Percentiles rank a stretch among this genome's conserved stretches.
phyloP scores from a whole-genome alignment of 257 asterid species.

The Ilex aquifolium region DNA sequence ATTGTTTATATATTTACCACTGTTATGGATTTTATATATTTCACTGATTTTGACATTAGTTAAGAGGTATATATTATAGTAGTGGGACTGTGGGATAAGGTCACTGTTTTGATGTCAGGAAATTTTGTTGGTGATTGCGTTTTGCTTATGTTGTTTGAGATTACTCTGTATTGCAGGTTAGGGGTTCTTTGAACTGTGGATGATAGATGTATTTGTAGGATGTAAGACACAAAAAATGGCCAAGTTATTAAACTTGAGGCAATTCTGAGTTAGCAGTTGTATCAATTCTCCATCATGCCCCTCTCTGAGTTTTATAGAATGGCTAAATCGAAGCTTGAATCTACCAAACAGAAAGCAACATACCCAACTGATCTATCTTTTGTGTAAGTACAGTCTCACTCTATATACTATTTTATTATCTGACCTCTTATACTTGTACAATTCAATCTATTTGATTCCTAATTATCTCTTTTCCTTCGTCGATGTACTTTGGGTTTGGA shows the following conservation, averaged over 20 bases:
- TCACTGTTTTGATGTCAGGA: not conserved
- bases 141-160: constrained; percentile 5
- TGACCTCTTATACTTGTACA: constrained; percentile 9
- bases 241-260: constrained; percentile 1
- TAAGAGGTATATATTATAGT: not conserved
- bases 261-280: constrained; percentile 11
- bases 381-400: constrained; percentile 31
- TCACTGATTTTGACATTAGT: too few relatives aligned
- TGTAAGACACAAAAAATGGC: too few relatives aligned
- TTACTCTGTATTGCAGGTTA: constrained; percentile 1
- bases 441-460: not conserved
- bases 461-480: not conserved
- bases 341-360: constrained; percentile 32
- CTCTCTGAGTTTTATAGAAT: constrained; percentile 73
- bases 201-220: too few relatives aligned
- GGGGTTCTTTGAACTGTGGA: constrained; percentile 14
- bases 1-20: too few relatives aligned
- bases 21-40: not conserved
- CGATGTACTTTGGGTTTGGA: not conserved
- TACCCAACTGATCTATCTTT: constrained; percentile 26
- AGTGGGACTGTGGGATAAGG: not conserved
- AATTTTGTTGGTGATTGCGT: too few relatives aligned
- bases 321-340: constrained; percentile 61
- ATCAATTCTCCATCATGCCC: constrained; percentile 50
- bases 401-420: not conserved